These are phyloP conservation scores for Neurospora intermedia DNA, from an alignment of 495 filamentous ascomycete species.

Conservation along the genomic window DNA sequence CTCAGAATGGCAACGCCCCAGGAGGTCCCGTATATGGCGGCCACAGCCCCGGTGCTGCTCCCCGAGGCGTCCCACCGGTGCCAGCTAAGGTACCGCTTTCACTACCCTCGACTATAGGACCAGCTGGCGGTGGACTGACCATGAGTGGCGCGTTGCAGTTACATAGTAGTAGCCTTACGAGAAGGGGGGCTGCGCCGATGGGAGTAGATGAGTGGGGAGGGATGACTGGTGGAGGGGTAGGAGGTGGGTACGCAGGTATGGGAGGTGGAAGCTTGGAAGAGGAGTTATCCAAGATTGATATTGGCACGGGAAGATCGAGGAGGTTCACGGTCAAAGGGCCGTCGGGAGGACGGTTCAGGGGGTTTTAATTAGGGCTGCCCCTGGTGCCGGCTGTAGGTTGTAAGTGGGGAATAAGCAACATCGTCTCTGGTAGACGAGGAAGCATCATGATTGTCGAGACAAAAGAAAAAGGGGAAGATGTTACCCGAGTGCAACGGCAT, in stretches of 20 bases:
- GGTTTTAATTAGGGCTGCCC: not conserved
- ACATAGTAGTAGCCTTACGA: slow-evolving; percentile 20
- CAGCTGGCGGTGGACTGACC: slow-evolving; percentile 4
- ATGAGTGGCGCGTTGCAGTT: slow-evolving; percentile 36
- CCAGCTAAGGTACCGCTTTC: slow-evolving; percentile 64
- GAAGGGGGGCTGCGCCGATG: not conserved
- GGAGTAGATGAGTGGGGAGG: not conserved
- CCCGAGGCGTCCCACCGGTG: slow-evolving; percentile 45
- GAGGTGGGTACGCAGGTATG: not conserved
- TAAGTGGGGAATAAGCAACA: not conserved
- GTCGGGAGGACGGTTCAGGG: not conserved
- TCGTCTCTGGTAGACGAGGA: not conserved
- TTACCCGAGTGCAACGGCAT: not conserved
- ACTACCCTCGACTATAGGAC: slow-evolving; percentile 5
- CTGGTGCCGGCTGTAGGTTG: not conserved
- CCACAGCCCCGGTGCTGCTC: slow-evolving; percentile 12
- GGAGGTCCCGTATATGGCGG: slow-evolving; percentile 8
- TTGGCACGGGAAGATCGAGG: slow-evolving; percentile 46
- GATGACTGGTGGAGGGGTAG: not conserved
- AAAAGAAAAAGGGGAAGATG: not conserved
- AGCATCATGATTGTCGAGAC: not conserved
- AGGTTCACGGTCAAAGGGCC: slow-evolving; percentile 1
- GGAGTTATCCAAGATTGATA: slow-evolving; percentile 75
- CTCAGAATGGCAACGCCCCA: slow-evolving; percentile 25
- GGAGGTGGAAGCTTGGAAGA: slow-evolving; percentile 48